Evolutionary conservation across 2,329 filamentous ascomycete species (phyloP), one percentile per base, ranked within the genome.

Genomic region (Diaporthe batatas): DNA sequence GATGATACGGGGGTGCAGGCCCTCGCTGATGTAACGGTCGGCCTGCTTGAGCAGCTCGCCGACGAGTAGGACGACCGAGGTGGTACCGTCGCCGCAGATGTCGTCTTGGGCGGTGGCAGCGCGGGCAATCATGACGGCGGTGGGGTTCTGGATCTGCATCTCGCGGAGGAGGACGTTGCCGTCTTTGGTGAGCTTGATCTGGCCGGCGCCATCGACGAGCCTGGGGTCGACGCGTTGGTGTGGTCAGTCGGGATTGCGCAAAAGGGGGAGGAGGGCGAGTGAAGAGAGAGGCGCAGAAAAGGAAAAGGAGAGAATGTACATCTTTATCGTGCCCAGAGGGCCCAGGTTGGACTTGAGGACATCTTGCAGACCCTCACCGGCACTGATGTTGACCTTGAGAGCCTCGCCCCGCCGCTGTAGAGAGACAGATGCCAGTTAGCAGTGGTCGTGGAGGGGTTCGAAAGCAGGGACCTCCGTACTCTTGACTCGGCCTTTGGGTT

Each of bases 131-230:
- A 92, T 92, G 75, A 96, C 96, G 77, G 96, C 96, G 47, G 96
- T 99, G 36, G 96, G 96, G 84, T 98, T 98, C 86, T 98, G 96
- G 82, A 98, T 98, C 91, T 98, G 95, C 91, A 92, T 92, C 83
- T 93, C 91, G 79, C 91, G 87, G 76, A 92, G 84, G 34, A 92
- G 87, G 74, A 98, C 96, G 80, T 97, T 98, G 82, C 96, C 96
- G 85, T 99, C 96, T 85, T 99, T 99, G 79, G 96, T 99, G 82
- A 99, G 90, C 87, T 99, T 99, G 87, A 99, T 99, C 91, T 96
- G 90, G 79, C 91, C 91, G 75, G 91, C 86, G 80, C 91, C 91
- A 80, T 93, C 91, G 76, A 92, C 90, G 76, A 91, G 87, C 88
- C 91, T 92, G 72, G 51, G 55, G 34, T 47, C 32, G 59, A 42